Percentiles rank a stretch among this genome's conserved stretches.
Conservation (phyloP, 2,329 filamentous ascomycete species). For the Trichoderma sp. region DNA sequence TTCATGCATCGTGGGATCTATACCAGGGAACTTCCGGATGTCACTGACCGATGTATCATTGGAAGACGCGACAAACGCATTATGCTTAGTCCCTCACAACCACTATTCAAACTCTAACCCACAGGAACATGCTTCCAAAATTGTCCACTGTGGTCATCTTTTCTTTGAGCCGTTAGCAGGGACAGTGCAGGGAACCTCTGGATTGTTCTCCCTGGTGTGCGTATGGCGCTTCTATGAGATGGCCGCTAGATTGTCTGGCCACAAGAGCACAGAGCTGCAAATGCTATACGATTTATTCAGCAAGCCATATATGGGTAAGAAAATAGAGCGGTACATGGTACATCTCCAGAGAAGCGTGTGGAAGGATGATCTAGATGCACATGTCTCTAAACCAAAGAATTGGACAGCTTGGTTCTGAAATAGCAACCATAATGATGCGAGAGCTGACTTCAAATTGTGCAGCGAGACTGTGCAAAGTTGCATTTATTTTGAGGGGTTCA, state of each 20-base stretch:
- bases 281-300: conserved; percentile 12
- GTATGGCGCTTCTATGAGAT: conserved; percentile 10
- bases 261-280: neutral
- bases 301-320: conserved; percentile 2
- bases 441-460: neutral
- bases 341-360: neutral
- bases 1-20: conserved; percentile 3
- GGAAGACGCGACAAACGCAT: neutral
- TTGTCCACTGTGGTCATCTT: neutral
- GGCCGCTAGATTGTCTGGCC: neutral
- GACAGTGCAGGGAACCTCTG: neutral
- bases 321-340: neutral
- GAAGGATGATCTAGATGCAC: neutral
- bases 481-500: too few relatives aligned
- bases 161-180: conserved; percentile 21
- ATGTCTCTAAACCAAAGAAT: neutral
- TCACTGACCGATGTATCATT: neutral
- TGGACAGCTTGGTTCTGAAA: conserved; percentile 5
- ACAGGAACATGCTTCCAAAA: conserved; percentile 1
- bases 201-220: conserved; percentile 3
- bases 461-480: too few relatives aligned
- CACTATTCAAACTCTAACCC: neutral
- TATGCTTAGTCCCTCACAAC: neutral
- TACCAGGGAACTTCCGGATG: neutral
- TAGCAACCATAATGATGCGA: neutral